phyloP scores from a whole-genome alignment of 306 rosid genomes.

The Rubus parviflorus region DNA sequence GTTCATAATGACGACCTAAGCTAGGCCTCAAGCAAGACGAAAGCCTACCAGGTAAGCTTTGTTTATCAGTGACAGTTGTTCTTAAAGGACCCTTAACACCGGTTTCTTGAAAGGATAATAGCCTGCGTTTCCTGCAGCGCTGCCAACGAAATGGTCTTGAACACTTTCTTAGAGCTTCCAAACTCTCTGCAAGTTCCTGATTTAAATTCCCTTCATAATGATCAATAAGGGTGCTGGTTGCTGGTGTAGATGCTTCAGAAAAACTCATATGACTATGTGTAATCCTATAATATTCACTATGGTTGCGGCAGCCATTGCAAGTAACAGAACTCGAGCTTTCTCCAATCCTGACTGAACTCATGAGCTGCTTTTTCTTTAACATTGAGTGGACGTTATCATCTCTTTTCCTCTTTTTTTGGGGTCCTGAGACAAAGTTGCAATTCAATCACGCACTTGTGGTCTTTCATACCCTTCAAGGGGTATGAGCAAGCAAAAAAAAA shows the following conservation, averaged over 20 bases:
- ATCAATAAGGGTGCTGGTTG: slow-evolving; percentile 13
- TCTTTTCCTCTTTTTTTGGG: slow-evolving; percentile 50
- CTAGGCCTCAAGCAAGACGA: slow-evolving; percentile 27
- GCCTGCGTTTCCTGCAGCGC: slow-evolving; percentile 53
- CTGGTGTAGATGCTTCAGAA: slow-evolving; percentile 32
- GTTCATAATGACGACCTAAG: slow-evolving; percentile 21
- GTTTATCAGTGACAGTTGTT: slow-evolving; percentile 21
- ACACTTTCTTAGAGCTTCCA: slow-evolving; percentile 46
- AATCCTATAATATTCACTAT: slow-evolving; percentile 24
- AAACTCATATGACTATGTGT: slow-evolving; percentile 21
- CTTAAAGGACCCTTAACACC: slow-evolving; percentile 15
- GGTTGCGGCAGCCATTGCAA: slow-evolving; percentile 30
- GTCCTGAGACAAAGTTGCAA: slow-evolving; percentile 44
- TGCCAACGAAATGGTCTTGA: slow-evolving; percentile 76
- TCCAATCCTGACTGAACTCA: slow-evolving; percentile 31
- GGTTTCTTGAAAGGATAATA: slow-evolving; percentile 32
- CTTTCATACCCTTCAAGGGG: not conserved
- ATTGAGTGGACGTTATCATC: slow-evolving; percentile 27
- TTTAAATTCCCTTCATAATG: slow-evolving; percentile 24
- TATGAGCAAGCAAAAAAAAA: slow-evolving; percentile 12
- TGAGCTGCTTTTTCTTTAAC: slow-evolving; percentile 30
- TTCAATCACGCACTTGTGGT: slow-evolving; percentile 9
- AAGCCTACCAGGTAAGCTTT: slow-evolving; percentile 30
- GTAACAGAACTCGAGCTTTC: slow-evolving; percentile 25
- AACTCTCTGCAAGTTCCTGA: slow-evolving; percentile 25